Evolutionary conservation across 768 basidiomycete species (phyloP).

Genomic region (Russula lepida): DNA sequence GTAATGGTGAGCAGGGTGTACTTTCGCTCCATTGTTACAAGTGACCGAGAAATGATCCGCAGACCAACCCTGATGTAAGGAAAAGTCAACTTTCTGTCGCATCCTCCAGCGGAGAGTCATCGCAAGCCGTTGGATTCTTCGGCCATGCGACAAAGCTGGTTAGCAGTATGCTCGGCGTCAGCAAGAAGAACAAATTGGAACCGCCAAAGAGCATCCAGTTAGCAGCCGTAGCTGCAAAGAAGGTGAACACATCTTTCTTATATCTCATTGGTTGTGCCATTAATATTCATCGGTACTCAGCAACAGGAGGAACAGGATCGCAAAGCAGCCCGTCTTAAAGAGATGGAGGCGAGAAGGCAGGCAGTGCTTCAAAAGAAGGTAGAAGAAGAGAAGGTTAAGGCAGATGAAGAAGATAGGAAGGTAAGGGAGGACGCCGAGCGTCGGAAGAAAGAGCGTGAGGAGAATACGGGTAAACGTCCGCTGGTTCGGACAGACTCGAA

Average conservation of each 20-base stretch:
- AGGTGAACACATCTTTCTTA: conserved; percentile 41
- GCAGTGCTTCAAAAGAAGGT: conserved; percentile 62
- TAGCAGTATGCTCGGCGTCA: conserved; percentile 50
- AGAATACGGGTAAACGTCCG: conserved; percentile 60
- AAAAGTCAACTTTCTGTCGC: conserved; percentile 50
- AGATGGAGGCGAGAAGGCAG: conserved; percentile 79
- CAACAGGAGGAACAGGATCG: conserved; percentile 86
- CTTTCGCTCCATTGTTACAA: not conserved
- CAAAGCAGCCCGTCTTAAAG: conserved; percentile 62
- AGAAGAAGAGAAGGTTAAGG: conserved; percentile 62
- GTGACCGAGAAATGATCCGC: not conserved
- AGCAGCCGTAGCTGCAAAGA: conserved; percentile 80
- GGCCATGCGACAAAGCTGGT: conserved; percentile 63
- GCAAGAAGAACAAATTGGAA: conserved; percentile 67
- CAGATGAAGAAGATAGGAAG: conserved; percentile 61
- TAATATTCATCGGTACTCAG: conserved; percentile 33
- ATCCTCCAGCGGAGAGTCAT: conserved; percentile 31
- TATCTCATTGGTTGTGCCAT: not conserved
- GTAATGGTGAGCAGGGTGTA: conserved; percentile 34
- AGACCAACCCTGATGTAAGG: conserved; percentile 21
- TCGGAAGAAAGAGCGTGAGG: conserved; percentile 76
- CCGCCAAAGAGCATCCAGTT: conserved; percentile 70
- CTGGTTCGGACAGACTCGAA: conserved; percentile 52
- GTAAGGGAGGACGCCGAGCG: conserved; percentile 66
- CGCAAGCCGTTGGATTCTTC: conserved; percentile 49